Percentiles rank a stretch among this genome's conserved stretches.
phyloP scores from a whole-genome alignment of 2,329 filamentous ascomycete species.

The Purpureocillium lavendulum region DNA sequence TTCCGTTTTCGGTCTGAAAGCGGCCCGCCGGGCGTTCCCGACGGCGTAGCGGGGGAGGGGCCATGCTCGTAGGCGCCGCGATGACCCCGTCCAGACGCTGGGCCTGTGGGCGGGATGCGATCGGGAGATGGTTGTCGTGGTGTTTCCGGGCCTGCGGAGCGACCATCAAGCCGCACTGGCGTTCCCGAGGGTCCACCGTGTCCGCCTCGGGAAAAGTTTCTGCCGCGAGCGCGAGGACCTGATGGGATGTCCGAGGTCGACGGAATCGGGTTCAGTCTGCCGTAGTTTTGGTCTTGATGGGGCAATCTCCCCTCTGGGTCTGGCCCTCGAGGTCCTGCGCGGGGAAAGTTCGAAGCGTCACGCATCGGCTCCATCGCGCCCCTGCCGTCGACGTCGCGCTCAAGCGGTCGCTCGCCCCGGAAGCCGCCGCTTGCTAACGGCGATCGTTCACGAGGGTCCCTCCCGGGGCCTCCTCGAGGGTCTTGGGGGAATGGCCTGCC shows the following conservation, averaged over 20 bases:
- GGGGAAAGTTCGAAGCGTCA: constrained; percentile 29
- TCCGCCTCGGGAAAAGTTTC: constrained; percentile 29
- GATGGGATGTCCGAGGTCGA: constrained; percentile 40
- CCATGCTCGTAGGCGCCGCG: constrained; percentile 34
- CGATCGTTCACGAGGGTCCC: constrained; percentile 24
- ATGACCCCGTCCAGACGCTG: constrained; percentile 39
- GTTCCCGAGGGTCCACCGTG: constrained; percentile 24
- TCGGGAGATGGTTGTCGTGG: constrained; percentile 38
- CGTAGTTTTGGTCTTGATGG: constrained; percentile 54
- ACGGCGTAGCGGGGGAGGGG: constrained; percentile 18
- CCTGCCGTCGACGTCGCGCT: constrained; percentile 26
- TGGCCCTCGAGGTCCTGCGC: constrained; percentile 23
- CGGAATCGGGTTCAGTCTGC: constrained; percentile 47
- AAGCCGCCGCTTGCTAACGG: constrained; percentile 16
- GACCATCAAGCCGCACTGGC: constrained; percentile 31
- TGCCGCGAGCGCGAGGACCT: constrained; percentile 46
- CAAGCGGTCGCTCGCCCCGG: constrained; percentile 26
- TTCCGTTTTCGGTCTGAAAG: constrained; percentile 36
- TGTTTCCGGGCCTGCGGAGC: constrained; percentile 31
- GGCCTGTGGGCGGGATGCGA: constrained; percentile 44
- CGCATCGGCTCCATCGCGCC: constrained; percentile 27
- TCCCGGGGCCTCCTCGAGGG: constrained; percentile 15
- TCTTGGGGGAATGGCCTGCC: constrained; percentile 30
- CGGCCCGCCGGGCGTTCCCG: constrained; percentile 15
- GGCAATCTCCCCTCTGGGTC: constrained; percentile 42